Evolutionary conservation across 441 rosid species (phyloP), one percentile per base, ranked within the genome.

Genomic region (Adansonia gregorii): DNA sequence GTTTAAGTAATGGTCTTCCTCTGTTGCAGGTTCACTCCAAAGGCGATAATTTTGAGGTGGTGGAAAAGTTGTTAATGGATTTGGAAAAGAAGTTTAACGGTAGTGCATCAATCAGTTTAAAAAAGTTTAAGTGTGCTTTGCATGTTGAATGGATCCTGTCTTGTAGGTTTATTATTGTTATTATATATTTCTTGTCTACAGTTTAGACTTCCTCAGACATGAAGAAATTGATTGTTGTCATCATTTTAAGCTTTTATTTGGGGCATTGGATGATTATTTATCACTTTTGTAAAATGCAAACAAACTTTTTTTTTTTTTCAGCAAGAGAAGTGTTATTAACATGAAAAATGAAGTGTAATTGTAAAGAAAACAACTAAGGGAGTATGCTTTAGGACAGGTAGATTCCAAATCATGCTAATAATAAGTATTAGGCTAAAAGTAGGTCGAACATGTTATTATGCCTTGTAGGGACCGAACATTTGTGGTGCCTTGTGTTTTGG

Each of bases 11-110:
- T 35, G 15, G 73, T 73, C 64, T 54, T 63, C 55, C 55, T 69
- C 31, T 78, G 67, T 69, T 82, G 64, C 84, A 96, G 99, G 89
- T 96, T 85, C 96, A 94, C 82, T 92, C 98, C 76, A 93, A 88
- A 85, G 94, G 98, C 22, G 83, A 91, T 76, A 90, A 92, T 79
- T 76, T 82, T 78, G 92, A 90, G 83, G 86, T 90, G 83, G 94
- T 96, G 87, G 94, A 92, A 81, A 91, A 87, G 73, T 83, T 90
- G 69, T 87, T 94, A 63, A 55, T 86, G 83, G 98, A 94, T 86
- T 77, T 90, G 78, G 91, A 88, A 77, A 87, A 71, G 82, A 95
- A 90, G 85, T 91, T 83, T 82, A 83, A 84, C 85, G 94, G 99
- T 94, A 80, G 78, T 72, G 49, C 39, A 41, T 56, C 54, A 10